Base-by-base conservation (phyloP, 768 basidiomycete species). In the Leccinum aurantiacum region DNA sequence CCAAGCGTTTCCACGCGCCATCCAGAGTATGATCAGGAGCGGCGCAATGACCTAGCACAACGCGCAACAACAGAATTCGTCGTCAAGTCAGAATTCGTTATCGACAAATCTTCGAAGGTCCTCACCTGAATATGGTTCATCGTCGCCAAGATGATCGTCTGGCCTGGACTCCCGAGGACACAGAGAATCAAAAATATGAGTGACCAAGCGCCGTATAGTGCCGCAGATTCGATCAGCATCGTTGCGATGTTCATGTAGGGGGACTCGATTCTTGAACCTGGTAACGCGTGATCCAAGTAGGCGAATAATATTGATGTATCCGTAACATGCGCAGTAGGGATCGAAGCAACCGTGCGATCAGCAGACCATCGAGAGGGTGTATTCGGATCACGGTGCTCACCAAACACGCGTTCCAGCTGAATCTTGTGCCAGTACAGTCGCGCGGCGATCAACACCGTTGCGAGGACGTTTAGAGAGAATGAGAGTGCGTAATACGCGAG, bases 361-460 rank as follows among this genome's bases (percentile, higher is more conserved):
- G 57, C 44, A 4, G 33, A 38, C 11, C 44, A 6, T 19, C 19
- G 25, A 13, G 17, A 33, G 9, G 37, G 37, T 38, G 13, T 8
- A 17, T 5, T 37, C 10, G 13, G 25, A 50, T 11, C 22, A 10
- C 22, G n/a, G 11, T 33, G 5, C 69, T 70, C 59, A 72, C 70
- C 69, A 57, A 70, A 71, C 5, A 65, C 29, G 9, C 68, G 65
- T 54, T 67, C 58, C 35, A 72, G 29, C 13, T 63, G 65, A 33
- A 62, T 9, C 33, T 72, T 63, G 56, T 72, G 69, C 57, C 61
- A 63, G 54, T 70, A 72, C 17, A 70, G 58, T 17, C 70, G 68
- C 4, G 37, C 53, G 3, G 70, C 63, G 3, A 70, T 70, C 31
- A 70, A 51, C 27, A 63, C 37, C 4, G 69, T 70, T 13, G 62